Evolutionary conservation across 495 filamentous ascomycete genomes (phyloP), one percentile per base, ranked within the genome.

Genomic region (Usnea hakonensis): DNA sequence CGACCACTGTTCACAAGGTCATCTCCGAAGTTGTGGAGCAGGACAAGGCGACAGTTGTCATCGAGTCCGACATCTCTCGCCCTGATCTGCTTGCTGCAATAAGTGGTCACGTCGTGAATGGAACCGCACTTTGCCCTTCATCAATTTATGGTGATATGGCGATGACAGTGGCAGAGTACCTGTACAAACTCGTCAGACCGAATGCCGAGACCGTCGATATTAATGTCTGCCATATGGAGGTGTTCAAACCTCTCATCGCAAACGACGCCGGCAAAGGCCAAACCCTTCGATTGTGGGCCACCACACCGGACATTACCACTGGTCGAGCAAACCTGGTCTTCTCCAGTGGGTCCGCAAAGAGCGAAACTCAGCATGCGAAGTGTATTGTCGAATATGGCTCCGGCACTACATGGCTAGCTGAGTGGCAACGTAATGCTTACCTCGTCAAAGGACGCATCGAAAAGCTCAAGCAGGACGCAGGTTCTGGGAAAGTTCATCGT

Each of bases 21-120:
- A 75, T 77, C n/a, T 72, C 74, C 36, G 80, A 86, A 62, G 73
- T 79, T 28, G 70, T 83, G 61, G 74, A 82, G 59, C 79, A 71
- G 44, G 73, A 81, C 53, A 71, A 77, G 57, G 79, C 71, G n/a
- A 74, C 74, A 23, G 68, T 88, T n/a, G 75, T 82, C 63, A 79
- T 77, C 13, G 83, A 87, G 68, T 82, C 85, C 0, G 81, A 87
- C 55, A 69, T 86, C 32, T 71, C 72, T 40, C 73, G 80, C 40
- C 74, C 77, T 38, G 74, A 81, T 36, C 76, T 88, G 21, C 69
- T 76, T 43, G 73, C 77, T 16, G 74, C 77, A 5, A 79, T 86
- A 53, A 70, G 73, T 9, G 85, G 85, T 28, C 85, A 88, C 68
- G 62, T 78, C 48, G 84, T 86, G 64, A 86, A 88, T 65, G 81